These are phyloP conservation scores for Eimeria falciformis DNA, from an alignment of 169 alveolate species.

Conservation along the genomic window DNA sequence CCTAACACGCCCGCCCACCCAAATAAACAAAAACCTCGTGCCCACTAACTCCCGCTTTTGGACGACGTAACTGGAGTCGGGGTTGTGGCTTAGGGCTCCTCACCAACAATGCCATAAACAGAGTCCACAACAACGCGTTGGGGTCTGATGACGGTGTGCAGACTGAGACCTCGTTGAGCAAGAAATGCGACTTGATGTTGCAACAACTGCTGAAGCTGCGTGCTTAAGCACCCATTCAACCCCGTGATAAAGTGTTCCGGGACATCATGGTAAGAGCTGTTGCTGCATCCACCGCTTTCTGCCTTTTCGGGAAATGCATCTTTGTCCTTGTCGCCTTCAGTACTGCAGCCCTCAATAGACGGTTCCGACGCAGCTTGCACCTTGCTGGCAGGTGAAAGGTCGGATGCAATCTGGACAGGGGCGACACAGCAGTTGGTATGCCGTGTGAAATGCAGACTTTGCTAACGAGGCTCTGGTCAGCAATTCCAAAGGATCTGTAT, in stretches of 20 bases:
- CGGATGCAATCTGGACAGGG: slow-evolving; percentile 7
- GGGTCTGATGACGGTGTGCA: neutral
- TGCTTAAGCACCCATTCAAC: neutral
- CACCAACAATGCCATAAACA: slow-evolving; percentile 15
- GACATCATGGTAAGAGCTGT: neutral
- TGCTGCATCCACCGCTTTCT: neutral
- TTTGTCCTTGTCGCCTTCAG: neutral
- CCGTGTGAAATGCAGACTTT: neutral
- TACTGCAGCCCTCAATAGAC: slow-evolving; percentile 2
- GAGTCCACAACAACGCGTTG: slow-evolving; percentile 10
- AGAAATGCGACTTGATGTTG: slow-evolving; percentile 20
- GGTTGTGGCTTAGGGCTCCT: neutral
- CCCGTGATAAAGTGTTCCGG: neutral
- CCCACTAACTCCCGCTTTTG: too few species aligned
- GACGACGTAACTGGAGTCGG: too few species aligned
- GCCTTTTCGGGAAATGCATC: neutral
- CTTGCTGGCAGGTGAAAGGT: neutral
- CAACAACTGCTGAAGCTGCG: slow-evolving; percentile 35
- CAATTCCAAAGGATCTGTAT: too few species aligned
- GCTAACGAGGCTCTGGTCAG: too few species aligned
- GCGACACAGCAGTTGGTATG: neutral
- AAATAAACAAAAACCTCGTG: too few species aligned
- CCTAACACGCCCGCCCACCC: too few species aligned
- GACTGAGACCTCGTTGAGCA: neutral
- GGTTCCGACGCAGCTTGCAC: neutral